Evolutionary conservation across 2,329 filamentous ascomycete species (phyloP), one percentile per base, ranked within the genome.

Genomic region (Nothophaeocryptopus gaeumannii): DNA sequence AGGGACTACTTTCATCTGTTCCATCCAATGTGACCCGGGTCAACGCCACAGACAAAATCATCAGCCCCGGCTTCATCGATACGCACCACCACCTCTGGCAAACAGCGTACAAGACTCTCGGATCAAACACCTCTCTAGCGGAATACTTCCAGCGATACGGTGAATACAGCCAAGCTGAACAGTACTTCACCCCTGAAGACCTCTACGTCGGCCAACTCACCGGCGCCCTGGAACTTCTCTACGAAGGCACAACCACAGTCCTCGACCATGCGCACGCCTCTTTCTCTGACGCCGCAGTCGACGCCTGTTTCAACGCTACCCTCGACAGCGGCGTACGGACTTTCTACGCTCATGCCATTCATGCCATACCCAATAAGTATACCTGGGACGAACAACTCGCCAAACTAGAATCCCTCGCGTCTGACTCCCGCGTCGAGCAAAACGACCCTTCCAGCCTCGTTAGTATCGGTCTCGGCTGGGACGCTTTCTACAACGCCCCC

Each of bases 81-180:
- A 42, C 39, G 8, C 26, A 42, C 32, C 39, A 42, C 11, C 77
- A 80, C 52, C 71, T 74, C 0, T 80, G 78, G 79, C 77, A 82
- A 58, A 80, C 79, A 0, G 75, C 70, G 9, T 72, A 74, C 56
- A 79, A 77, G 59, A 80, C 78, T 0, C 54, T 82, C 1, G 75
- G 54, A 1, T 74, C 77, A 9, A 80, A 82, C 56, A 76, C 74
- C 0, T 76, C 70, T 0, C 63, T 80, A 13, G 63, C 71, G 8
- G 71, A 78, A 39, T 80, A 79, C 61, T 70, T 79, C 32, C 42
- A 46, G 29, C 69, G 70, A 3, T 77, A 71, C 49, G 66, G 70
- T 31, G 66, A 70, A 37, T 70, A 59, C 5, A 68, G 47, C 26
- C 41, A 45, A 15, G 4, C 61, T 58, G 0, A 49, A 58, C 2